Base-by-base conservation (phyloP, 768 basidiomycete species). In the Hydnum rufescens region DNA sequence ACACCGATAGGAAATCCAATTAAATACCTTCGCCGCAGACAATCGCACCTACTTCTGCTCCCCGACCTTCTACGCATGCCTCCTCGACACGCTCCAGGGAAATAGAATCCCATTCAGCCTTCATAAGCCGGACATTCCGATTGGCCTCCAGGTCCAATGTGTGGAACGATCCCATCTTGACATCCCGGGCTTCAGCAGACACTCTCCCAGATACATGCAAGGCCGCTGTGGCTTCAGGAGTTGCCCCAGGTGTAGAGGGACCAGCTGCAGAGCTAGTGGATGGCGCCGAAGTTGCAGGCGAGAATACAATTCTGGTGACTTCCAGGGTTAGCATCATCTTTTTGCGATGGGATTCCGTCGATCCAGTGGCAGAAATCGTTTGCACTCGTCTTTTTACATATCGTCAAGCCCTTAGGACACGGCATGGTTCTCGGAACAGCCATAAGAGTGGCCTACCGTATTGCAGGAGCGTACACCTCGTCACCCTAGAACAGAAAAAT, bases 31-130 rank as follows among this genome's bases (percentile, higher is more conserved):
- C 95, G 31, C 95, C 93, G 58, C 86, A 88, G 3, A 99, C 87
- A 23, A 99, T 74, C 0, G 95, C 95, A 13, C 86, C 95, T 3
- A 99, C 82, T 60, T 99, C 95, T 3, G 95, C 95, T 0, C 95
- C 93, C 58, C 82, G 71, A 25, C 93, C 95, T n/a, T 89, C 89
- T 34, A 85, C 70, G 52, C 87, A 90, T 22, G 89, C 76, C 56
- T 97, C 95, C 50, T 84, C 72, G 0, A 99, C 76, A 19, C 93
- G 72, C 28, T 77, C 73, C 13, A 82, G 63, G 1, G 90, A 82
- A 50, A 99, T 68, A 54, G 83, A 87, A 61, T 99, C 95, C 95
- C 95, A 99, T 16, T 84, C 85, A 51, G 82, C 76, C 32, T 65
- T 99, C 63, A 85, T 82, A 55, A 99, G 80, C 43, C 86, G 75